Conservation (phyloP, 2,329 filamentous ascomycete genomes). For the Scolecobasidium constrictum region DNA sequence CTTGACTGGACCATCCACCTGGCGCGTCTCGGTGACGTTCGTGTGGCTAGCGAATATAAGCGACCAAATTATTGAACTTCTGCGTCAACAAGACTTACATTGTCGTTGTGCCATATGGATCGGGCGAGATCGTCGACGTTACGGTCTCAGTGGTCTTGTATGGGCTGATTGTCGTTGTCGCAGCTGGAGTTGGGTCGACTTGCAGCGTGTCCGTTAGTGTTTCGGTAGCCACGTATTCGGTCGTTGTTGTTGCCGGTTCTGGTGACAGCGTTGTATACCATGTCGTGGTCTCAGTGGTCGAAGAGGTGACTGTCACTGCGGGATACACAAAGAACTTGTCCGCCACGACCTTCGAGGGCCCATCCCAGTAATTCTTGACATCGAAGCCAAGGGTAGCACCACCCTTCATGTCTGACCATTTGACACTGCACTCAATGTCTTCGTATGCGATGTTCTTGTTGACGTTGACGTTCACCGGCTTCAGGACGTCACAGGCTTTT, state of each 20-base stretch:
- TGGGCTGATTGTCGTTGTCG: neutral
- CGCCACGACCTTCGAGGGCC: neutral
- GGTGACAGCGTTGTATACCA: slow-evolving; percentile 1
- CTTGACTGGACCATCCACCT: too few species aligned
- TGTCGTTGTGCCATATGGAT: neutral
- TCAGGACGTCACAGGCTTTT: neutral
- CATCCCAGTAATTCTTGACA: neutral
- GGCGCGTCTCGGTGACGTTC: too few species aligned
- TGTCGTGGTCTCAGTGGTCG: neutral
- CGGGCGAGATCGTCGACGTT: neutral
- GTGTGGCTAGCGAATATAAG: too few species aligned
- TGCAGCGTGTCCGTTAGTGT: neutral
- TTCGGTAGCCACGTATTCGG: neutral
- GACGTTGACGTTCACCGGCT: neutral
- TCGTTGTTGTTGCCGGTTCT: slow-evolving; percentile 1
- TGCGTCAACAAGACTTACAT: too few species aligned
- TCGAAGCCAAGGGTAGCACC: neutral
- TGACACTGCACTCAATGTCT: neutral
- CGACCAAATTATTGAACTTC: too few species aligned
- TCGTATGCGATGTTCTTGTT: neutral
- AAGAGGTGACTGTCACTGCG: neutral
- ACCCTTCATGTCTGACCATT: neutral
- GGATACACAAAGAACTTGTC: neutral
- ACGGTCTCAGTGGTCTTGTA: slow-evolving; percentile 1
- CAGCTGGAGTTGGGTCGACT: neutral